A percentile compares a stretch with the other conserved stretches of the same genome.
Conservation (phyloP, 1,139 yeast genomes). For the Kodamaea fungicola region DNA sequence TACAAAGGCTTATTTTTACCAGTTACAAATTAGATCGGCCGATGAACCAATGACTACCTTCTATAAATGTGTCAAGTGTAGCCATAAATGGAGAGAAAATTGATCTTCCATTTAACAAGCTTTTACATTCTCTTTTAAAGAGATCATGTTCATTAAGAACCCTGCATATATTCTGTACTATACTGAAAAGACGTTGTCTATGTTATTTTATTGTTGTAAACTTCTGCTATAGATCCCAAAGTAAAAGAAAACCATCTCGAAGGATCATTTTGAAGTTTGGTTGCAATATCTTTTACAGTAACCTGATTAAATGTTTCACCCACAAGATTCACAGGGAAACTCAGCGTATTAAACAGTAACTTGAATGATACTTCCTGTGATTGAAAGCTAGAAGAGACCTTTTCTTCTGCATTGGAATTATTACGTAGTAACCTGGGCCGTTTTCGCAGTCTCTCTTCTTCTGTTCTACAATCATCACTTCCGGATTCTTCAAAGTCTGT, state of each 20-base stretch:
- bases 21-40: slow-evolving; percentile 89
- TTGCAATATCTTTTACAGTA: slow-evolving; percentile 3
- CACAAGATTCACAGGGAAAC: neutral
- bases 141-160: neutral
- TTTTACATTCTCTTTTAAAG: neutral
- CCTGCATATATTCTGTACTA: too few relatives aligned
- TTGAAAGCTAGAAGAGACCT: slow-evolving; percentile 9
- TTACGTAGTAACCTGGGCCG: neutral
- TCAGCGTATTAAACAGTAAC: neutral
- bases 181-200: too few relatives aligned
- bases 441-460: neutral
- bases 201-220: neutral
- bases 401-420: neutral
- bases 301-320: slow-evolving; percentile 1
- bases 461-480: neutral
- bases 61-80: slow-evolving; percentile 88
- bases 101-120: slow-evolving; percentile 21
- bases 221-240: slow-evolving; percentile 10
- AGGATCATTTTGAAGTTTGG: slow-evolving; percentile 14
- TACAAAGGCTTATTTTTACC: slow-evolving; percentile 93
- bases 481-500: slow-evolving; percentile 7
- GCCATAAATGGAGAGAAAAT: slow-evolving; percentile 96
- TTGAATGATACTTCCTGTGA: slow-evolving; percentile 12
- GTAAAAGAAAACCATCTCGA: slow-evolving; percentile 16
- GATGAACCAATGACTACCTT: slow-evolving; percentile 96